Base-by-base conservation (phyloP, 176 grass and related monocot genomes). In the Lolium multiflorum region DNA sequence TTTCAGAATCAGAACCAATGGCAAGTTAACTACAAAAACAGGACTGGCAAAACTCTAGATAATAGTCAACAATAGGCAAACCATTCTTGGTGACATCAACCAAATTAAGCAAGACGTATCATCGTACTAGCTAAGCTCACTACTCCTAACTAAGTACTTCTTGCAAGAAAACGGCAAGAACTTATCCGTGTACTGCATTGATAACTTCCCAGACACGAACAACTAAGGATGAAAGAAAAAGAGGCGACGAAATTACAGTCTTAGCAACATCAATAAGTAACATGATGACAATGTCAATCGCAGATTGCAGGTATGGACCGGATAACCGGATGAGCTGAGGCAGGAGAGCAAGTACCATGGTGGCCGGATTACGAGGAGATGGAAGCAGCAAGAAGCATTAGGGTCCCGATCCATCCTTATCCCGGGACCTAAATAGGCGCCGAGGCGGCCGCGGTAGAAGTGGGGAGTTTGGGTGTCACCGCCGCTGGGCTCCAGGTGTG, bases 401-500 rank as follows among this genome's bases (percentile, higher is more conserved):
- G 63, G 9, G 22, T 9, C 0, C 37, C 5, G 61, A 12, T 4
- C 22, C 44, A 38, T 24, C 37, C 56, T 38, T 25, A 12, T 71
- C 83, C 44, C n/a, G 9, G 17, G 44, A 22, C 4, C 77, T 79
- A 87, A 56, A 78, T 62, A 82, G 47, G 59, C 11, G 77, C 3
- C 43, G 51, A 17, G 84, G 63, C 28, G 41, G 41, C 5, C 15
- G 17, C 2, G 41, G 47, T 31, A 71, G 81, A 77, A 17, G 67
- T 8, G 25, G 57, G 38, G 25, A 44, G 49, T 1, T 58, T 24
- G 21, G 75, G 89, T 90, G 89, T 80, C 84, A 67, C 74, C 84
- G 80, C 66, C 47, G 47, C 11, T 17, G 74, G 4, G 66, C 84
- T 83, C 66, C 84, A 90, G 66, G 80, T 87, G 89, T 79, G 46